Evolutionary conservation across 2,329 filamentous ascomycete species (phyloP), one percentile per base, ranked within the genome.

Genomic region (Hypoxylon rubiginosum): DNA sequence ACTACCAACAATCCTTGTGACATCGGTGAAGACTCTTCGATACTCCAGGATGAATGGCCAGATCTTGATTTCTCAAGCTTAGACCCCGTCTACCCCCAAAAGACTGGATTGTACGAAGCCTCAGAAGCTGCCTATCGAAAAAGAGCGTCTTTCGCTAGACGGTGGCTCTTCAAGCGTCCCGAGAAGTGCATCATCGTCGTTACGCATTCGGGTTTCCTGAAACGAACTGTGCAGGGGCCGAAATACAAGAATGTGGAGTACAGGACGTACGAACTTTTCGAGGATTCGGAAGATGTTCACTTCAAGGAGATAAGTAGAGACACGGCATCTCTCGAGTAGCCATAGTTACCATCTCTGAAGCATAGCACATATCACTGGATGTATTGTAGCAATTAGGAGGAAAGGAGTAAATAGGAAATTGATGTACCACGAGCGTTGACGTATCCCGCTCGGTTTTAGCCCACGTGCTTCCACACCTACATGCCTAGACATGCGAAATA

Each of bases 1-100:
- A 74, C 74, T 8, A 76, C 75, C 4, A 70, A 66, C 46, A 73
- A 76, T 50, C 75, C 75, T 36, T 78, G 76, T 66, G 76, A 78
- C 43, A 55, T 77, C 54, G 75, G 76, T 3, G 62, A 62, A 4
- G 70, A 74, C 34, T 65, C 64, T 34, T 39, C 66, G 19, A 50
- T 68, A 28, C 66, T 77, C 19, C 57, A 72, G 62, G 66, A 67
- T 21, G 70, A 71, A 59, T 78, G 75, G 75, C 75, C 76, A 2
- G 66, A 67, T n/a, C 70, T 73, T 43, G 74, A 77, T 54, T 78
- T 78, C 70, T 76, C 76, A 3, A 53, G 56, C 19, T 56, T 78
- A 19, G 76, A 78, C 48, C 74, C 75, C 4, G 52, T 76, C 15
- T 78, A 76, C 48, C 76, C 76, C 15, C 67, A 74, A 58, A 78